Conservation (phyloP, 306 rosid genomes). For the Gillenia trifoliata region DNA sequence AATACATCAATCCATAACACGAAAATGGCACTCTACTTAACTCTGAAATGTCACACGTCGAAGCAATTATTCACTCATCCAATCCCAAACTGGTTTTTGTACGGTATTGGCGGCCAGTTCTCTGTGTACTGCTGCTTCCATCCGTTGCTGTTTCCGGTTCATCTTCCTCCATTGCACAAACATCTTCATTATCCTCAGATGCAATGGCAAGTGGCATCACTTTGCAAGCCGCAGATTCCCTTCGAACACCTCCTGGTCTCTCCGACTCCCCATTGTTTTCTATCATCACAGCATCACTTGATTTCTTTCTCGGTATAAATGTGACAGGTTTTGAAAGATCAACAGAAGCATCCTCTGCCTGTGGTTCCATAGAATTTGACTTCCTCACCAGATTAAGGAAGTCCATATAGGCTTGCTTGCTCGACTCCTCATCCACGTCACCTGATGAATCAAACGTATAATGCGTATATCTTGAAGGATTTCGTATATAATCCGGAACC, state of each 20-base stretch:
- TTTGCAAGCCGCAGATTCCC: conserved; percentile 32
- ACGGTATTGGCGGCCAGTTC: conserved; percentile 61
- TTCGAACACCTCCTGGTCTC: conserved; percentile 35
- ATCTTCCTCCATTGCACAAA: conserved; percentile 93
- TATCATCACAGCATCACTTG: conserved; percentile 48
- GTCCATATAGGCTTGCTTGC: conserved; percentile 74
- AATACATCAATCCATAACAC: not conserved
- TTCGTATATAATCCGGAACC: conserved; percentile 73
- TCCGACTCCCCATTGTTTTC: conserved; percentile 38
- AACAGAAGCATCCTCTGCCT: conserved; percentile 29
- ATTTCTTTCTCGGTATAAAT: conserved; percentile 78
- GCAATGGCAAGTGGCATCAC: conserved; percentile 43
- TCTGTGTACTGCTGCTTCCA: conserved; percentile 38
- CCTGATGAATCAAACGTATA: conserved; percentile 62
- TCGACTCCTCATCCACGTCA: conserved; percentile 66
- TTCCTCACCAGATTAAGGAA: conserved; percentile 46
- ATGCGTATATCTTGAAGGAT: conserved; percentile 64
- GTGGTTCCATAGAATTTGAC: conserved; percentile 34
- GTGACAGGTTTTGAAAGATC: conserved; percentile 55
- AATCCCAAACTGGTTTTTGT: conserved; percentile 35
- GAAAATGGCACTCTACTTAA: not conserved
- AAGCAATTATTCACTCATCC: conserved; percentile 28
- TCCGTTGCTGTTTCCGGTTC: conserved; percentile 38
- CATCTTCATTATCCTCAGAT: conserved; percentile 37
- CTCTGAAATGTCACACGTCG: too few relatives aligned